Evolutionary conservation across 129 eudicot genomes (phyloP), one percentile per base, ranked within the genome.

Genomic region (Helianthus tuberosus): DNA sequence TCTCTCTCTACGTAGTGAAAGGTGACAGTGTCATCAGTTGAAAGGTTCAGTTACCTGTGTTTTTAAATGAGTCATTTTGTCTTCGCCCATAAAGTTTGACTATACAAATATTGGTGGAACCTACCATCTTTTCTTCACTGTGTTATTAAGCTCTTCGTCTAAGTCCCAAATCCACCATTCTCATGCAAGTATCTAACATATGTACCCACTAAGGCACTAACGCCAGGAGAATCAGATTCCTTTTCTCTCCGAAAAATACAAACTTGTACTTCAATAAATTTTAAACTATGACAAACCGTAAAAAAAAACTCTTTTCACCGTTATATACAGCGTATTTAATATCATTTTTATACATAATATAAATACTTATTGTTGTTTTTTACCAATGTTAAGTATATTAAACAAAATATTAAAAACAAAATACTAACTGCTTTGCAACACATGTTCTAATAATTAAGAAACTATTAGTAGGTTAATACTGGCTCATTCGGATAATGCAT

Each of bases 211-310:
- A 6, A 69, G 49, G 23, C 71, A 35, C 17, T 4, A 27, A 53
- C 20, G 69, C 35, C 69, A 60, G 48, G 15, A 74, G 78, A 63
- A 74, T 74, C 78, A 50, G 72, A 64, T 74, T 74, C 79, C 79
- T 20, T 51, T 49, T 63, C 16, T 64, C 14, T 9, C 17, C 25
- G 65, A 53, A 23, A 38, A 51, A 17, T 75, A 75, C 79, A 75
- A 75, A 64, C 79, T 50, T 75, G 79, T 64, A 64, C 72, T 36
- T 51, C 41, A 63, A 6, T 58, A 25, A 47, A 7, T 32, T 48
- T 62, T 27, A 47, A 47, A 48, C 54, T 41, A 8, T 65, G 16
- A 32, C 36, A 32, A 32, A 32, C 36, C 36, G 2, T 32, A 32
- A 32, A 27, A 32, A 32, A 0, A 32, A 1, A 1, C 36, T 1